A percentile compares a stretch with the other conserved stretches of the same genome.
Evolutionary conservation across 768 basidiomycete genomes (phyloP).

Genomic region (Rubroboletus satanas): DNA sequence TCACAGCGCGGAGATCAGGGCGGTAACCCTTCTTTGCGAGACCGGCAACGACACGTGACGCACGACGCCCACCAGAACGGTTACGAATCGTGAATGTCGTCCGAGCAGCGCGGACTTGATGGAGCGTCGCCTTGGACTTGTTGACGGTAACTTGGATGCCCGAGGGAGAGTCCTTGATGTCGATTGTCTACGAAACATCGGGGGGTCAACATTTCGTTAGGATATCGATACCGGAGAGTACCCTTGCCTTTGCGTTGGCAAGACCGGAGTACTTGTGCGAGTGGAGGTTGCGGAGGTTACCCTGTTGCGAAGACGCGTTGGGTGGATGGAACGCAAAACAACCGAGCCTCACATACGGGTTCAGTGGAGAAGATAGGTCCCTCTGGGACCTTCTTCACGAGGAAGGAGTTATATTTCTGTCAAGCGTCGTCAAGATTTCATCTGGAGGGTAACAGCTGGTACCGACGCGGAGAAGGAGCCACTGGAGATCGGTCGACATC

Average conservation of each 20-base stretch:
- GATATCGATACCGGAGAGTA: neutral
- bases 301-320: constrained; percentile 41
- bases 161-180: constrained; percentile 51
- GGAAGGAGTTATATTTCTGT: constrained; percentile 81
- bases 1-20: constrained; percentile 72
- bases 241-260: constrained; percentile 71
- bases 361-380: constrained; percentile 84
- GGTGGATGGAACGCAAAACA: neutral
- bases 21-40: constrained; percentile 68
- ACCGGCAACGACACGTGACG: constrained; percentile 59
- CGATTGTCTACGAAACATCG: constrained; percentile 51
- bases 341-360: constrained; percentile 48
- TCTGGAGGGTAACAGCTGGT: neutral
- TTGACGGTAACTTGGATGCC: constrained; percentile 60
- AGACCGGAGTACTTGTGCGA: constrained; percentile 92
- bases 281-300: constrained; percentile 83
- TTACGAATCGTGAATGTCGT: constrained; percentile 55
- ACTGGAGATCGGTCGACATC: constrained; percentile 90
- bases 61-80: constrained; percentile 68
- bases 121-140: constrained; percentile 57
- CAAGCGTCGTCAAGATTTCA: neutral
- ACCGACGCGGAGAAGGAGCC: constrained; percentile 87
- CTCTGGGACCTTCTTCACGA: constrained; percentile 70
- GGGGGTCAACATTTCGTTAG: neutral
- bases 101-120: constrained; percentile 45